Percentiles rank a stretch among this genome's conserved stretches.
Evolutionary conservation across 176 grass and related monocot genomes (phyloP).

Genomic region (Lolium rigidum): DNA sequence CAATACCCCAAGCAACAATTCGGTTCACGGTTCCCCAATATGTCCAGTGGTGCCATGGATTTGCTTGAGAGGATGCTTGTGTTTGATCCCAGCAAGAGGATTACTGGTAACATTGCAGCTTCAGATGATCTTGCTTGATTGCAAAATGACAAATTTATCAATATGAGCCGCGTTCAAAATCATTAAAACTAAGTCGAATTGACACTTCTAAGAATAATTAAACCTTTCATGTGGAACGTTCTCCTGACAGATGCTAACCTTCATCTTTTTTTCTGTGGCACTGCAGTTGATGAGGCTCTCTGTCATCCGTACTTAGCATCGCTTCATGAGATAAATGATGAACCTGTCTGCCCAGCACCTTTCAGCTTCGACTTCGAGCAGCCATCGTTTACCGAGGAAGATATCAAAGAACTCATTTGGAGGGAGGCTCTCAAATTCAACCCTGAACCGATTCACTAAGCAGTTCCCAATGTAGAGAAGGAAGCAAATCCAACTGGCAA

Average conservation of each 20-base stretch:
- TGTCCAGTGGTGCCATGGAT: constrained; percentile 85
- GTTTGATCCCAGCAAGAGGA: constrained; percentile 97
- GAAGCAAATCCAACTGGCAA: not conserved
- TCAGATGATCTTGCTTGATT: constrained; percentile 44
- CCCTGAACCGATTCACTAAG: constrained; percentile 71
- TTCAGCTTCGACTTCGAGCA: constrained; percentile 98
- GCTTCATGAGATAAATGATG: constrained; percentile 83
- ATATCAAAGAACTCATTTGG: constrained; percentile 97
- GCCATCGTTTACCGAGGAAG: constrained; percentile 91
- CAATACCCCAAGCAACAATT: constrained; percentile 94
- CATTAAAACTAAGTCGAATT: not conserved
- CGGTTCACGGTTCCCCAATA: constrained; percentile 73
- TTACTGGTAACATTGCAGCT: constrained; percentile 76
- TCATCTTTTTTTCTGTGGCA: not conserved
- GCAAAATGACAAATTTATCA: constrained; percentile 32
- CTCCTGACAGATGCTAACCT: constrained; percentile 31
- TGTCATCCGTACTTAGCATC: constrained; percentile 90
- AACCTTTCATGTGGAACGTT: not conserved
- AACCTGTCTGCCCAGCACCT: constrained; percentile 77
- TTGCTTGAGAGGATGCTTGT: constrained; percentile 99
- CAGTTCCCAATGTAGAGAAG: constrained; percentile 1
- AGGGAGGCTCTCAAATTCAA: constrained; percentile 95
- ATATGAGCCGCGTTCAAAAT: not conserved
- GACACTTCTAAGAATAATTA: not conserved
- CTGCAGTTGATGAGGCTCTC: constrained; percentile 82